Conservation (phyloP, 768 basidiomycete species). For the Xanthoconium stramineum region DNA sequence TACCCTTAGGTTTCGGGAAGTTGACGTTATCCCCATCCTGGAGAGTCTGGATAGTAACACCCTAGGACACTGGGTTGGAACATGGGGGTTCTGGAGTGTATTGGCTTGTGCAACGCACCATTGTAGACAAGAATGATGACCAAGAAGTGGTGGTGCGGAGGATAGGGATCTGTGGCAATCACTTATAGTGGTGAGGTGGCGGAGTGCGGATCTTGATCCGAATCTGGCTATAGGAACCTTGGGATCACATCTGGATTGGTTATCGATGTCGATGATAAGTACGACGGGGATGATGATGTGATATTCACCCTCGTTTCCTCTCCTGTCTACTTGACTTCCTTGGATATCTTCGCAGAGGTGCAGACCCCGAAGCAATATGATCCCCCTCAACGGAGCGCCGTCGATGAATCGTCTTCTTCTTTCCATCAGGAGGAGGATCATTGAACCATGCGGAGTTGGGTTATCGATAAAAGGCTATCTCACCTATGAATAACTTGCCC, state of each 20-base stretch:
- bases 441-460: not conserved
- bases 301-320: conserved; percentile 5
- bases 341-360: not conserved
- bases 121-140: conserved; percentile 30
- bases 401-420: not conserved
- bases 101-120: conserved; percentile 22
- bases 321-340: not conserved
- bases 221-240: conserved; percentile 32
- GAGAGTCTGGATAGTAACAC: conserved; percentile 63
- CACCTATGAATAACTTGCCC: conserved; percentile 21
- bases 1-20: conserved; percentile 73
- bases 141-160: conserved; percentile 23
- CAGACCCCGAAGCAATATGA: not conserved
- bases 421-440: not conserved
- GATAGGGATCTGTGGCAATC: conserved; percentile 25
- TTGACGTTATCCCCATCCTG: conserved; percentile 56
- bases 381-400: not conserved
- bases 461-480: conserved; percentile 27
- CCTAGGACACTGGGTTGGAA: conserved; percentile 39
- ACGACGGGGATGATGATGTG: conserved; percentile 12
- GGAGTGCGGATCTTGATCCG: conserved; percentile 80
- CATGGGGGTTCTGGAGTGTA: not conserved
- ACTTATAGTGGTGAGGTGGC: conserved; percentile 47
- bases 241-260: conserved; percentile 21
- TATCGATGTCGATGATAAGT: conserved; percentile 28